Conservation (phyloP, 2,329 filamentous ascomycete genomes). For the Chrysoporthe cubensis region DNA sequence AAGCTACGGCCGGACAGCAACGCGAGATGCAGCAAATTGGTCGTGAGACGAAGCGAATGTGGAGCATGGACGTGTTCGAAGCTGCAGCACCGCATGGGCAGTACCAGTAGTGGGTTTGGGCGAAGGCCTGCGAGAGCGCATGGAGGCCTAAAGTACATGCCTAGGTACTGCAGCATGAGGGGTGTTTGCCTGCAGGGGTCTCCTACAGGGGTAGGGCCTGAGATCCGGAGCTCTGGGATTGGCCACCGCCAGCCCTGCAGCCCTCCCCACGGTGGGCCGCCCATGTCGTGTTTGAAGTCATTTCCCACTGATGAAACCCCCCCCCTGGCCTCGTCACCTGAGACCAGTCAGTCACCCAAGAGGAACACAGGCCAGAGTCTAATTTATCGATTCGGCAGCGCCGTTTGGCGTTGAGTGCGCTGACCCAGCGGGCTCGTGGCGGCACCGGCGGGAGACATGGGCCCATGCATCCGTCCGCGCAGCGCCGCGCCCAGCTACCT, state of each 20-base stretch:
- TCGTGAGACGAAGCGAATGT: slow-evolving; percentile 27
- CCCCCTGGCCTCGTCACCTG: slow-evolving; percentile 1
- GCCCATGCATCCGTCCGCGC: slow-evolving; percentile 1
- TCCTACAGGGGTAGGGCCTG: slow-evolving; percentile 8
- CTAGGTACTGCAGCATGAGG: background rate
- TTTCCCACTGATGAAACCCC: slow-evolving; percentile 9
- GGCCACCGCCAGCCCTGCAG: background rate
- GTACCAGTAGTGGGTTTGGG: background rate
- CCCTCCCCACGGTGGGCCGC: slow-evolving; percentile 1
- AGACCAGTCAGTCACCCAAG: background rate
- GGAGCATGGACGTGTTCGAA: slow-evolving; percentile 25
- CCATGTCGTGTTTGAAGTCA: slow-evolving; percentile 14
- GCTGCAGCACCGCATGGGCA: background rate
- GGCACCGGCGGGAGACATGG: background rate
- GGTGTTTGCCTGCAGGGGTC: slow-evolving; percentile 5
- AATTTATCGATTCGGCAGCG: background rate
- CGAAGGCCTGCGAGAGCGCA: background rate
- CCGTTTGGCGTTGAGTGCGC: background rate
- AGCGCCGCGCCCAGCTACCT: background rate
- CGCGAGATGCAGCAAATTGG: slow-evolving; percentile 18
- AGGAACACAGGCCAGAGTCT: background rate
- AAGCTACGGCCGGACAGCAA: background rate
- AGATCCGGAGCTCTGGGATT: slow-evolving; percentile 8
- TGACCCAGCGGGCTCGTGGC: background rate
- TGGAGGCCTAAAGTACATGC: background rate